Conservation (phyloP, 2,329 filamentous ascomycete species). For the Fusarium chaquense region DNA sequence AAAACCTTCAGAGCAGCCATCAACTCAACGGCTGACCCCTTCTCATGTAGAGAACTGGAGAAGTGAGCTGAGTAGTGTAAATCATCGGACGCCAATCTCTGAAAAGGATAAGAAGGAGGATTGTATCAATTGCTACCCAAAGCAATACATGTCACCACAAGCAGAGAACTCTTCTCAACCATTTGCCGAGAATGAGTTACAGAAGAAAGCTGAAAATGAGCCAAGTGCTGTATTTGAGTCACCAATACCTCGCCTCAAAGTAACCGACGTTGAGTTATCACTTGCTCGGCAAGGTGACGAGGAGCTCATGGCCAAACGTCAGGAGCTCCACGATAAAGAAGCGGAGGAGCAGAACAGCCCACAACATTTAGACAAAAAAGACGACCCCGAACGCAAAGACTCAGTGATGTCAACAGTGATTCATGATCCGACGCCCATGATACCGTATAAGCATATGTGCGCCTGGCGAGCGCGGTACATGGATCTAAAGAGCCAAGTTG, state of each 20-base stretch:
- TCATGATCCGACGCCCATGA: conserved; percentile 52
- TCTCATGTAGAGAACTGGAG: conserved; percentile 39
- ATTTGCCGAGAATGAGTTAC: conserved; percentile 7
- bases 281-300: conserved; percentile 44
- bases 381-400: conserved; percentile 16
- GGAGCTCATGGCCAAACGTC: conserved; percentile 27
- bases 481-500: conserved; percentile 56
- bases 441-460: conserved; percentile 57
- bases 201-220: background rate
- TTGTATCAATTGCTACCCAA: conserved; percentile 43
- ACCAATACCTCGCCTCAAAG: conserved; percentile 40
- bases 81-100: conserved; percentile 23
- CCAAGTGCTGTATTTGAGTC: conserved; percentile 14
- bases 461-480: conserved; percentile 58
- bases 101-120: conserved; percentile 28
- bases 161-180: conserved; percentile 3
- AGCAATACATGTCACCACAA: conserved; percentile 30
- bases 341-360: conserved; percentile 2
- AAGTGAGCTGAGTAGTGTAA: conserved; percentile 42
- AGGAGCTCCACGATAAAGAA: conserved; percentile 9
- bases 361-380: conserved; percentile 7
- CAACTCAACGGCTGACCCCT: conserved; percentile 24
- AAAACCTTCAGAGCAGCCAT: conserved; percentile 31
- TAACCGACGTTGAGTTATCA: conserved; percentile 48
- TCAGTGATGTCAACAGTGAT: conserved; percentile 40